Evolutionary conservation across 1,284 basidiomycete genomes (phyloP), one percentile per base, ranked within the genome.

Genomic region (Tremellales sp.): DNA sequence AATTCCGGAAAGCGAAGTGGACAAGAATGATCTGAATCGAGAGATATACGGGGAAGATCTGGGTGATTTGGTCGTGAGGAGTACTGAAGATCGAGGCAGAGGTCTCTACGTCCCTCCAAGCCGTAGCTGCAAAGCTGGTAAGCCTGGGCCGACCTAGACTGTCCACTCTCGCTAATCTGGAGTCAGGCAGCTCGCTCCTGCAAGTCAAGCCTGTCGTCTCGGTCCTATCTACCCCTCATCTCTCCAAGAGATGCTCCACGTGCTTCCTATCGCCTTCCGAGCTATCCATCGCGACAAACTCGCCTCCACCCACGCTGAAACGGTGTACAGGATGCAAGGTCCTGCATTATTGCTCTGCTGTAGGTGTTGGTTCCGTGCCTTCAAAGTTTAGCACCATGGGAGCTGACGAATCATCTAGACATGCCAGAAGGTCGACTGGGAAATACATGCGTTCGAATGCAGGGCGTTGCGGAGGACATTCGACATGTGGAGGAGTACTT

Each of bases 371-470:
- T 3, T 9, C 16, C 31, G 22, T 47, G 12, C 26, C 4, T n/a
- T n/a, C n/a, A 21, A 16, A 42, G 14, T 22, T 19, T 39, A 16
- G 10, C 18, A 7, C 35, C 34, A 27, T 29, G 16, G 3, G 18
- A 8, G 4, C 0, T 13, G 13, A n/a, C 18, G 6, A 10, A 37
- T 14, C 0, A 16, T 2, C 10, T 32, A 91, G 87, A 67, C 63
- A 28, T 94, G 91, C 60, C 88, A 92, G 73, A 80, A 74, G 28
- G 67, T 70, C 33, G 89, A 92, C 61, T 94, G 90, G 90, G 32
- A 63, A 0, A 40, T 78, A 1, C 90, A 94, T 66, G 86, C 84
- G 68, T 66, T 69, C 5, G 90, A 94, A 76, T 94, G 90, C 60
- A 54, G 55, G 5, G 84, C 87, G 0, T 72, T 91, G 12, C 77